Evolutionary conservation across 345 rosid genomes (phyloP).

Genomic region (Adansonia digitata): DNA sequence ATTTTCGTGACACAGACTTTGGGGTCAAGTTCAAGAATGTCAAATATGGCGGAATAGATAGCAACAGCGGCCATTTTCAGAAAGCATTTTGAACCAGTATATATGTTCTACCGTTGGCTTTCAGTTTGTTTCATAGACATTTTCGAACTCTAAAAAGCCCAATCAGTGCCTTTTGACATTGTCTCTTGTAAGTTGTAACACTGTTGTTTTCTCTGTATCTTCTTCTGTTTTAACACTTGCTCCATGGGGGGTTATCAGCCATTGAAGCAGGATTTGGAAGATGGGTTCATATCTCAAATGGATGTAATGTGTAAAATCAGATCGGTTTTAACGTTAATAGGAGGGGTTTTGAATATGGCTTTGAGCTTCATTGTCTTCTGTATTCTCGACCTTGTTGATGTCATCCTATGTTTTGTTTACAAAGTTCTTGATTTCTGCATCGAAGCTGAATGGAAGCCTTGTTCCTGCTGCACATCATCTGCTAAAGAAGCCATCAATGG

Average conservation of each 20-base stretch:
- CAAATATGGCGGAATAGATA: neutral
- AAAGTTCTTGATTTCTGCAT: constrained; percentile 64
- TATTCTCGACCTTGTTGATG: constrained; percentile 74
- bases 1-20: neutral
- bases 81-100: neutral
- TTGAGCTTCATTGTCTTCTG: constrained; percentile 77
- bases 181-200: too few species aligned
- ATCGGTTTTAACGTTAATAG: constrained; percentile 30
- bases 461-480: too few species aligned
- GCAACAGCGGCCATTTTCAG: constrained; percentile 3
- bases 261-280: too few species aligned
- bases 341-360: constrained; percentile 37
- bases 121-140: neutral
- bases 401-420: constrained; percentile 55
- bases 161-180: constrained; percentile 1
- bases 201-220: constrained; percentile 1
- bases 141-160: neutral
- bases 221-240: neutral
- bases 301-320: constrained; percentile 25
- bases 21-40: constrained; percentile 5
- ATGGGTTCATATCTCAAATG: constrained; percentile 16
- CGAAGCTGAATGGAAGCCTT: constrained; percentile 85
- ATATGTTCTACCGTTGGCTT: neutral
- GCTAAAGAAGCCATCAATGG: constrained; percentile 58
- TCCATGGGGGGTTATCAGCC: too few species aligned